Percentiles rank a stretch among this genome's conserved stretches.
Evolutionary conservation across 768 basidiomycete genomes (phyloP).

Genomic region (Mycena galericulata): DNA sequence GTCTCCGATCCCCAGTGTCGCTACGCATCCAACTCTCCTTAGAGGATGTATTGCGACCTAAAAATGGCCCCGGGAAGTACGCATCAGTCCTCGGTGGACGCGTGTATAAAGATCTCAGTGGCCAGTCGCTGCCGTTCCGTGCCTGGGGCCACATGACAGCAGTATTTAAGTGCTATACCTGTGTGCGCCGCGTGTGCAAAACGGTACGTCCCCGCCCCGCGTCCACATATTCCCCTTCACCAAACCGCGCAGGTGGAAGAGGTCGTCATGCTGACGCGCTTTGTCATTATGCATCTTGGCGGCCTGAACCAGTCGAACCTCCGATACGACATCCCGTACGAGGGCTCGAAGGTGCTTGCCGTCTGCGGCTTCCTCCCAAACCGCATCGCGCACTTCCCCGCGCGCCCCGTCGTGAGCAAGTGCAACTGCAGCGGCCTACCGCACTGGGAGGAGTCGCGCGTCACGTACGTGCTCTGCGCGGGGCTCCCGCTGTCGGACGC

Average conservation of each 20-base stretch:
- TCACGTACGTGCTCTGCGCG: slow-evolving; percentile 41
- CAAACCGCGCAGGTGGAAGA: slow-evolving; percentile 42
- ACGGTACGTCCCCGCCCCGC: slow-evolving; percentile 42
- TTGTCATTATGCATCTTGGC: slow-evolving; percentile 35
- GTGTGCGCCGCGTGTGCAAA: slow-evolving; percentile 46
- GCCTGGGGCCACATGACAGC: slow-evolving; percentile 51
- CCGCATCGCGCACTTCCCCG: slow-evolving; percentile 36
- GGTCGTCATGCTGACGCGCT: slow-evolving; percentile 45
- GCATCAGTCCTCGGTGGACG: slow-evolving; percentile 47
- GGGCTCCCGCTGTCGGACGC: slow-evolving; percentile 44
- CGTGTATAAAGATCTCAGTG: slow-evolving; percentile 45
- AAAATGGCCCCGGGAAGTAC: slow-evolving; percentile 38
- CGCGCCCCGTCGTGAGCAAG: slow-evolving; percentile 40
- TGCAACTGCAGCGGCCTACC: slow-evolving; percentile 36
- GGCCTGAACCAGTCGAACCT: slow-evolving; percentile 34
- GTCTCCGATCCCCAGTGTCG: neutral
- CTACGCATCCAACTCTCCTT: neutral
- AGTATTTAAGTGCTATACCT: slow-evolving; percentile 45
- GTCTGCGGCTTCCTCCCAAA: slow-evolving; percentile 47
- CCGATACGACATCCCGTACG: slow-evolving; percentile 40
- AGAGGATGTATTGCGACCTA: slow-evolving; percentile 47
- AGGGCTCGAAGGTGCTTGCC: slow-evolving; percentile 40
- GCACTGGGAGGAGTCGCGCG: slow-evolving; percentile 45
- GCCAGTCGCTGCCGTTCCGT: slow-evolving; percentile 46
- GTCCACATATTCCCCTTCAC: neutral